Evolutionary conservation across 1,284 basidiomycete genomes (phyloP), one percentile per base, ranked within the genome.

Genomic region (Schizophyllum amplum): DNA sequence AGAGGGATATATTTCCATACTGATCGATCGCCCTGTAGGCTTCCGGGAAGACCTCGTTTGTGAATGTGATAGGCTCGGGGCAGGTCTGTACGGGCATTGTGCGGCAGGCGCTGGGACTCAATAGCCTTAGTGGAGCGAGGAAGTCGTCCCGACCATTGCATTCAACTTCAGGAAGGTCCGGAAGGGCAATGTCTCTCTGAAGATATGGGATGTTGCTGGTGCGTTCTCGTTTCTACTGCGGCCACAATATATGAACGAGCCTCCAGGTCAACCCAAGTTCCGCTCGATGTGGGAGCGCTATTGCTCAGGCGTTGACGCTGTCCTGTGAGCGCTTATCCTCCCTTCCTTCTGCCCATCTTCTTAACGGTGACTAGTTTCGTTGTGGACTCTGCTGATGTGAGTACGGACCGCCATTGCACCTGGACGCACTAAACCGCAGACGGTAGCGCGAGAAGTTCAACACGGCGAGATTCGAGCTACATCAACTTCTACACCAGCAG

Each of bases 201-300:
- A 94, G 71, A 85, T 98, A 52, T 98, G 94, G 94, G 94, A 97
- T 70, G 91, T 97, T 61, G 94, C 92, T 65, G 84, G 83, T 85
- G 60, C 59, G 77, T 66, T 21, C 42, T 27, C 9, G 69, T 65
- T 57, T 52, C 52, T 62, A 57, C 56, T 22, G 15, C 52, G 52
- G 22, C 33, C 42, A 46, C 52, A 47, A 20, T 51, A 25, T 25
- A 42, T 26, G 5, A 51, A 49, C 25, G 60, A 25, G 47, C 24
- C 15, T 54, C 53, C 64, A 78, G 94, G 94, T 17, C 95, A 98
- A 75, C 91, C 95, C 1, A 90, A 94, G 67, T 99, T 98, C 67
- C 84, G 95, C 24, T 86, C 85, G 47, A 90, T 90, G 83, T 92
- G 93, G 96, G 94, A 97, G 72, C 78, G 96, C 48, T 99, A 98